Base-by-base conservation (phyloP, 257 asterid genomes). In the Vinca minor region DNA sequence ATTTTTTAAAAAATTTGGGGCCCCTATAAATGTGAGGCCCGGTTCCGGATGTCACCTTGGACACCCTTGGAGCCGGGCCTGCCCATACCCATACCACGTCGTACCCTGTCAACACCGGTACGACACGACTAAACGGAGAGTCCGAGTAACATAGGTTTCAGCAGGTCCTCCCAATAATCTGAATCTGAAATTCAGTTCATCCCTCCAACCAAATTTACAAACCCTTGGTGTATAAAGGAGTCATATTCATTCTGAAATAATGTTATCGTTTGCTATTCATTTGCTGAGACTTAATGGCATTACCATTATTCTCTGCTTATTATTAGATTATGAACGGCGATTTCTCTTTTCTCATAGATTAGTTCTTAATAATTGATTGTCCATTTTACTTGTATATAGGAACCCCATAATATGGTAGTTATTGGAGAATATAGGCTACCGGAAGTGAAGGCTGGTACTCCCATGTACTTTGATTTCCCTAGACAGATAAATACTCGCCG, bases 401-500 rank as follows among this genome's bases (percentile, higher is more conserved):
- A 92, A 59, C 80, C 90, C 58, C 85, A 92, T 61, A 81, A 76
- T 53, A 79, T 85, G 94, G 87, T 92, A 63, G 76, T 72, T 6
- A 67, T 92, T 42, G 96, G 86, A 4, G 98, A 89, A 76, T 89
- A 84, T 71, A 85, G 96, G 42, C 76, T 92, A 54, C 98, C 98
- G 64, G 96, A 92, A 80, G 95, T 87, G 59, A 92, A 78, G 81
- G 74, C 87, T 13, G 89, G 93, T 62, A 87, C 96, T 11, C 71
- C 94, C 69, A 79, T 92, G 96, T 92, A 92, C 84, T 89, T 89
- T 13, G 96, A 92, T 80, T 92, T 92, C 76, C 95, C 98, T n/a
- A 76, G 91, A 62, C 84, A 78, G 74, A 71, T 87, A 69, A 76
- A 44, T 71, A 68, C 91, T 35, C 95, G 88, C 1, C 87, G 96